Evolutionary conservation across 2,329 filamentous ascomycete species (phyloP).

Genomic region (Botryotinia calthae): DNA sequence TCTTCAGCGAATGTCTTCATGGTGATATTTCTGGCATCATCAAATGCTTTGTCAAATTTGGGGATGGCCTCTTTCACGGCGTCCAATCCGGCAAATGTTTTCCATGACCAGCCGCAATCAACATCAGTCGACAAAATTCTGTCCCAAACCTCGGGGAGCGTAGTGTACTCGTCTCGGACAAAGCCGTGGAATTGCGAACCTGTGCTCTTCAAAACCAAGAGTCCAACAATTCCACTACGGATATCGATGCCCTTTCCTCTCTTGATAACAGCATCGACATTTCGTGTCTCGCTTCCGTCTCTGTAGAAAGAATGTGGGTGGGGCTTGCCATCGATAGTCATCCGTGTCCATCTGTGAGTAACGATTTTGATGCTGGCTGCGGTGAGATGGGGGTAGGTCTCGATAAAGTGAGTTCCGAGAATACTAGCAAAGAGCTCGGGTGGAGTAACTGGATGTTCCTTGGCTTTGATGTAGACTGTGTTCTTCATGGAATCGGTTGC

Average conservation of each 20-base stretch:
- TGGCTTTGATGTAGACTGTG: conserved; percentile 91
- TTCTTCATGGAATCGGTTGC: conserved; percentile 99
- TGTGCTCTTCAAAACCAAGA: conserved; percentile 93
- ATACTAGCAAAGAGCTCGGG: conserved; percentile 88
- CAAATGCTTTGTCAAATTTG: conserved; percentile 77
- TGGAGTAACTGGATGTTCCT: conserved; percentile 86
- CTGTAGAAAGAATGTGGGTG: conserved; percentile 95
- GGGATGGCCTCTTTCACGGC: conserved; percentile 63
- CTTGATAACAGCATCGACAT: conserved; percentile 69
- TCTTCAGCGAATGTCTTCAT: conserved; percentile 88
- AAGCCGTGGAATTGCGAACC: conserved; percentile 96
- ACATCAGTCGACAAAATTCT: conserved; percentile 94
- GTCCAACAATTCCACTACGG: conserved; percentile 72
- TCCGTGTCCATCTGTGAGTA: conserved; percentile 88
- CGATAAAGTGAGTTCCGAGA: conserved; percentile 83
- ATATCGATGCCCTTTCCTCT: conserved; percentile 70
- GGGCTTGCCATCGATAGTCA: conserved; percentile 80
- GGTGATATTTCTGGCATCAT: conserved; percentile 77
- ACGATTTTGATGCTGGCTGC: conserved; percentile 77
- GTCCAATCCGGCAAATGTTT: conserved; percentile 61
- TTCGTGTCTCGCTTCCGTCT: conserved; percentile 83
- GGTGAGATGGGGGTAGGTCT: conserved; percentile 84
- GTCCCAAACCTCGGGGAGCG: conserved; percentile 86
- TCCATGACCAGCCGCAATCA: conserved; percentile 84
- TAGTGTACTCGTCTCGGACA: conserved; percentile 89